A percentile compares a stretch with the other conserved stretches of the same genome.
These are phyloP conservation scores for Serendipita sp. DNA, from an alignment of 768 basidiomycete species.

Conservation along the genomic window DNA sequence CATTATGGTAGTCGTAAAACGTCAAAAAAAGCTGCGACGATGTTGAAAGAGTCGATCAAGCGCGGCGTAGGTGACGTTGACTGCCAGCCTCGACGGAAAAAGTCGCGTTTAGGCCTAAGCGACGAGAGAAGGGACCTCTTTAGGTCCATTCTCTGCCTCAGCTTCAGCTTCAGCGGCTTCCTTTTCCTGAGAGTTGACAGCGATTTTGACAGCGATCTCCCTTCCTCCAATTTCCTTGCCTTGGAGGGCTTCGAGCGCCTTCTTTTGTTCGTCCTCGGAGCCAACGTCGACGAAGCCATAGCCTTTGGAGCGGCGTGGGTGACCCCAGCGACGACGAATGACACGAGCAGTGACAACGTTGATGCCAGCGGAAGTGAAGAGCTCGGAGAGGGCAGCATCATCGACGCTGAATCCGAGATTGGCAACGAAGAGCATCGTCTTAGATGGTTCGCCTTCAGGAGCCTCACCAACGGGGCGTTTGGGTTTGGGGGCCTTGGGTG, in stretches of 20 bases:
- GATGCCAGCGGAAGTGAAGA: constrained; percentile 82
- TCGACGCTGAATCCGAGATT: constrained; percentile 93
- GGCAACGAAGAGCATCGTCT: constrained; percentile 86
- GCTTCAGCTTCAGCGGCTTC: constrained; percentile 22
- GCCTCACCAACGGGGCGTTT: constrained; percentile 66
- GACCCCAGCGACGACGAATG: constrained; percentile 71
- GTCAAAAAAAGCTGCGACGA: not conserved
- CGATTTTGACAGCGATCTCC: constrained; percentile 84
- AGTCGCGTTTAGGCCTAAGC: constrained; percentile 18
- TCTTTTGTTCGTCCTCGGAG: constrained; percentile 72
- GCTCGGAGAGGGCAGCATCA: constrained; percentile 58
- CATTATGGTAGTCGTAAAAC: not conserved
- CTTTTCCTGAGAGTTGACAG: constrained; percentile 61
- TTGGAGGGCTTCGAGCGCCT: constrained; percentile 74
- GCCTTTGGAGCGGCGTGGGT: constrained; percentile 80
- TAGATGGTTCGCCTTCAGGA: constrained; percentile 75
- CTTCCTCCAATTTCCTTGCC: constrained; percentile 82
- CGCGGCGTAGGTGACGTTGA: not conserved
- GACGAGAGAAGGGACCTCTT: constrained; percentile 17
- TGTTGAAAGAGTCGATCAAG: not conserved
- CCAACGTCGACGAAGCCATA: constrained; percentile 98
- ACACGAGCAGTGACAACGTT: constrained; percentile 74
- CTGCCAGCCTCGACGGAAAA: constrained; percentile 12
- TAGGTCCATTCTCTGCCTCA: constrained; percentile 13
- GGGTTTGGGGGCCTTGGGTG: constrained; percentile 39